These are phyloP conservation scores for Ustilago sp. DNA, from an alignment of 1,284 basidiomycete genomes.

Conservation along the genomic window DNA sequence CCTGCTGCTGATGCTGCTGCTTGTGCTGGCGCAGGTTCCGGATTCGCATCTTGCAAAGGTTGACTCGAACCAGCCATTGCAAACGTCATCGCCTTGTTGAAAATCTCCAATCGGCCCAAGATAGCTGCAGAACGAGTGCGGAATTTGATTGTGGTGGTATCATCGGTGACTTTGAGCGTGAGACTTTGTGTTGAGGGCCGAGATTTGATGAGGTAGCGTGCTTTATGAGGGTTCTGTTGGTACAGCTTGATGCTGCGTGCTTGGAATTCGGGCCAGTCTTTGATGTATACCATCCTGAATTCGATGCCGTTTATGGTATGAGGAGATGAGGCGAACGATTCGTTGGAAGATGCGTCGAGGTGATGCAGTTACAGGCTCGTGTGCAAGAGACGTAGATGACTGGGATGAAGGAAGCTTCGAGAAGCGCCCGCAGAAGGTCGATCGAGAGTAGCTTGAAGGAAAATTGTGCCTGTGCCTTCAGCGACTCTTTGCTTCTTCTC, in stretches of 20 bases:
- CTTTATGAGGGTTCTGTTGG: slow-evolving; percentile 43
- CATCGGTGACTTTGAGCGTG: slow-evolving; percentile 63
- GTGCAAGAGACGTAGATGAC: background rate
- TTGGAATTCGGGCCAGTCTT: slow-evolving; percentile 60
- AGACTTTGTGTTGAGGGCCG: slow-evolving; percentile 50
- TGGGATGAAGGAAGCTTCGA: background rate
- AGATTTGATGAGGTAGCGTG: slow-evolving; percentile 60
- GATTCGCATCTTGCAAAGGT: slow-evolving; percentile 40
- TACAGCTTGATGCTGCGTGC: slow-evolving; percentile 55
- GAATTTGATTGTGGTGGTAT: slow-evolving; percentile 78
- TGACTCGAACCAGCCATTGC: slow-evolving; percentile 75
- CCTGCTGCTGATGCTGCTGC: slow-evolving; percentile 9
- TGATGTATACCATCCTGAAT: slow-evolving; percentile 60
- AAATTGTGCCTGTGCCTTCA: background rate
- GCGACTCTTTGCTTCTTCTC: too few relatives aligned
- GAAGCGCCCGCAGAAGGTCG: background rate
- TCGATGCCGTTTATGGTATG: background rate
- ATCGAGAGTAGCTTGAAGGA: background rate
- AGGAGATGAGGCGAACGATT: background rate
- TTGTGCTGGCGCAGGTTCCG: slow-evolving; percentile 11
- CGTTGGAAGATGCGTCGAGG: background rate
- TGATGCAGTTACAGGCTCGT: background rate
- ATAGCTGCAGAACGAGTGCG: slow-evolving; percentile 91
- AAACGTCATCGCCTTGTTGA: slow-evolving; percentile 83
- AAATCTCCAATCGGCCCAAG: slow-evolving; percentile 90